Base-by-base conservation (phyloP, 208 protist genomes). In the Wallacemonas sp. region DNA sequence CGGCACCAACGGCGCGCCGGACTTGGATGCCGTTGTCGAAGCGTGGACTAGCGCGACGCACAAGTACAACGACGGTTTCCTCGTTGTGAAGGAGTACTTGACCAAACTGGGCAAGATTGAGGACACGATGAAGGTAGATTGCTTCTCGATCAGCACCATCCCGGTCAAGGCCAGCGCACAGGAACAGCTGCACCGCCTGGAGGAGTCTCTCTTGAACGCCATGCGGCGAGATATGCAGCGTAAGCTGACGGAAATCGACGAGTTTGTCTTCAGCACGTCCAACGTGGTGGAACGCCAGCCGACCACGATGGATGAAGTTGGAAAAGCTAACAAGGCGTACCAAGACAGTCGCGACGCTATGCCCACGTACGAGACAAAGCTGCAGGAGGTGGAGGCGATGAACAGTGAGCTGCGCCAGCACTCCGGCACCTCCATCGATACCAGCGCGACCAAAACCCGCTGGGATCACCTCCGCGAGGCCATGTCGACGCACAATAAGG, bases 221-320 rank as follows among this genome's bases (percentile, higher is more conserved):
- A 84, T 99, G 72, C 82, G 90, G 39, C 82, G 82, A 34, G 63
- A 70, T 24, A 88, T 97, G 22, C 80, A 91, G 58, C 64, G 45
- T 17, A 66, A 81, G 21, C 54, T 96, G 41, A 70, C 27, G 12
- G 77, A 93, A 3, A 80, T 98, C 28, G 90, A 98, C 38, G 75
- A 88, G 33, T 98, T 97, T 71, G 80, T 98, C 17, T 76, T 84
- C 38, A 74, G 75, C 24, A 86, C 92, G 22, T 93, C 89, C n/a
- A 96, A 95, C 69, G 69, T 91, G 17, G 85, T 98, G 54, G 77
- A 84, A 56, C 78, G 82, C 5, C 90, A 96, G 70, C 96, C 95
- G 9, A 96, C 91, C 31, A 94, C 90, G 26, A 88, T 98, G 72
- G 93, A 97, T 53, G 95, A 99, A 72, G 91, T 98, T 1, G 91